Evolutionary conservation across 768 basidiomycete species (phyloP).

Genomic region (Podaxis sp.): DNA sequence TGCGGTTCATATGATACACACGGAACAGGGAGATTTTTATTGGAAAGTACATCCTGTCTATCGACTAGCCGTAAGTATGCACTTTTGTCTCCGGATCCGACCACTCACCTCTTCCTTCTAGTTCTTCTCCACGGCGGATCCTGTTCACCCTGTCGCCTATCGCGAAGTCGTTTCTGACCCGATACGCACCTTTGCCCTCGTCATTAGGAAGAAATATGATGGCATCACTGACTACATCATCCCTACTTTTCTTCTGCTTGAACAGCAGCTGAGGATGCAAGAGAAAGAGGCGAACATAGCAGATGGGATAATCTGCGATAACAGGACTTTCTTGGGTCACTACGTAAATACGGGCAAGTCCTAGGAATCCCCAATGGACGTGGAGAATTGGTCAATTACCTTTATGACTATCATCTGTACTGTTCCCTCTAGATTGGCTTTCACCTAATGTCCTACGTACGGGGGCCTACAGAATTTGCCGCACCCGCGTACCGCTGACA

Average conservation of each 20-base stretch:
- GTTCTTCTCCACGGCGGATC: conserved; percentile 19
- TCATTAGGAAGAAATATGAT: conserved; percentile 17
- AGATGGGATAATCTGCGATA: not conserved
- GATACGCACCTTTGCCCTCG: conserved; percentile 13
- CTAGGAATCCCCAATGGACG: not conserved
- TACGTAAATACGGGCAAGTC: not conserved
- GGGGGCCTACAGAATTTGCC: too few relatives aligned
- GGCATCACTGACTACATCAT: conserved; percentile 21
- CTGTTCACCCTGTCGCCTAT: conserved; percentile 19
- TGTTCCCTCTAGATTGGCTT: not conserved
- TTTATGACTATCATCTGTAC: not conserved
- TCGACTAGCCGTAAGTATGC: conserved; percentile 19
- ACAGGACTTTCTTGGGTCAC: not conserved
- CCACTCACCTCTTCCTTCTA: conserved; percentile 1
- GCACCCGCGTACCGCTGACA: too few relatives aligned
- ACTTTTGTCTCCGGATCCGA: not conserved
- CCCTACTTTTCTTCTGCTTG: conserved; percentile 23
- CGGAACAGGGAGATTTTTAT: conserved; percentile 18
- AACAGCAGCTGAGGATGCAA: conserved; percentile 18
- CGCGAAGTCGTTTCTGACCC: conserved; percentile 6
- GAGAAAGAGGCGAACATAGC: conserved; percentile 16
- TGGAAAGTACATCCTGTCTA: conserved; percentile 17
- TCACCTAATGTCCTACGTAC: too few relatives aligned
- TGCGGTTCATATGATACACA: conserved; percentile 10
- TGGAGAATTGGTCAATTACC: not conserved